Conservation (phyloP, 176 grass and related monocot species). For the Paspalum vaginatum region DNA sequence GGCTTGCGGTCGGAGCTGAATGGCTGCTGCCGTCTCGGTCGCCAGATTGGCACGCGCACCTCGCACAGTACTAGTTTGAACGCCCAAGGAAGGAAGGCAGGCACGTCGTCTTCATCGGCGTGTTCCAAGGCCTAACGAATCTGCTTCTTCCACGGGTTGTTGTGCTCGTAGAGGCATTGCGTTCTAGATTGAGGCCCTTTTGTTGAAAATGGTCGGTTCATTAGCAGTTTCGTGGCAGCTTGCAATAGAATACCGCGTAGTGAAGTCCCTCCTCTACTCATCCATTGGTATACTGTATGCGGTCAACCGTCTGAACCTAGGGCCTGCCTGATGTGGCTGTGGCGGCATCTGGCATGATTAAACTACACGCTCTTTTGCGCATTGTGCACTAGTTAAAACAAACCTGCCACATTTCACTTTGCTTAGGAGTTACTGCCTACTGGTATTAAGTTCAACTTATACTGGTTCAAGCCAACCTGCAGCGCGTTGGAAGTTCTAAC, state of each 20-base stretch:
- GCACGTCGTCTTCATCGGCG: neutral
- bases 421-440: neutral
- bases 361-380: neutral
- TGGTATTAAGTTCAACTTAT: neutral
- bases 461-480: neutral
- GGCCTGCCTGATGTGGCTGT: too few species aligned
- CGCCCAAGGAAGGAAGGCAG: too few species aligned
- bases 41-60: neutral
- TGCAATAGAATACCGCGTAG: neutral
- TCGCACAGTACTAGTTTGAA: too few species aligned
- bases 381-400: neutral
- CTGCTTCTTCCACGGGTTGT: neutral
- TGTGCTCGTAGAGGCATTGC: neutral
- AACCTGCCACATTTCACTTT: slow-evolving; percentile 12
- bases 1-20: too few species aligned
- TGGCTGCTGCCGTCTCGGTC: neutral
- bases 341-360: neutral
- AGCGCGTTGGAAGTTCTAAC: slow-evolving; percentile 2
- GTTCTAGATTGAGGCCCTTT: neutral
- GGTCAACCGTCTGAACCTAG: neutral
- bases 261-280: neutral
- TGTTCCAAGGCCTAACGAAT: neutral
- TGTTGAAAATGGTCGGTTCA: neutral
- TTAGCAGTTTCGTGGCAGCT: neutral
- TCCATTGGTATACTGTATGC: neutral